Percentiles rank a stretch among this genome's conserved stretches.
These are phyloP conservation scores for Tetrapisispora pingtungensis DNA, from an alignment of 805 yeast species.

Conservation along the genomic window DNA sequence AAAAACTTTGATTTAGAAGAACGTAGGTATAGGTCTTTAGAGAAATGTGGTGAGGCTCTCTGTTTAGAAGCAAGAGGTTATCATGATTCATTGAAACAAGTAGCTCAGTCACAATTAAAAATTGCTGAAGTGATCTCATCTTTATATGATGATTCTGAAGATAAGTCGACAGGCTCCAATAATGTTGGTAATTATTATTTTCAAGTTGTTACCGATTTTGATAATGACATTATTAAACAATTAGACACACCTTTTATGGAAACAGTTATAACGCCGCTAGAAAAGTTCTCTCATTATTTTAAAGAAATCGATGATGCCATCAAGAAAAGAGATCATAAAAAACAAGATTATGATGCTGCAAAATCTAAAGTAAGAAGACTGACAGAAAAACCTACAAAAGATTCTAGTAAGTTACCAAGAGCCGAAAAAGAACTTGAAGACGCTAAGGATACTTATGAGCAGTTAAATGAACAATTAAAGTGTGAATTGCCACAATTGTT, in stretches of 20 bases:
- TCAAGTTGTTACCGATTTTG: conserved; percentile 67
- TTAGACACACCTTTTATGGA: conserved; percentile 79
- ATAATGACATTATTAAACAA: conserved; percentile 70
- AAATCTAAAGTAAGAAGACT: conserved; percentile 73
- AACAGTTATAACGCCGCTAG: conserved; percentile 66
- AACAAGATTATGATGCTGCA: conserved; percentile 67
- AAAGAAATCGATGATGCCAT: conserved; percentile 70
- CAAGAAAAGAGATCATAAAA: conserved; percentile 70
- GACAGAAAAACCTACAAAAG: conserved; percentile 76
- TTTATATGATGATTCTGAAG: conserved; percentile 57
- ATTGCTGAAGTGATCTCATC: conserved; percentile 76
- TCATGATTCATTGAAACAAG: conserved; percentile 69
- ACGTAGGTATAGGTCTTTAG: conserved; percentile 67
- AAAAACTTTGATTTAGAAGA: conserved; percentile 83
- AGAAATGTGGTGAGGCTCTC: conserved; percentile 57
- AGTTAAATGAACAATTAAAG: conserved; percentile 62
- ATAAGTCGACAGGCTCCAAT: conserved; percentile 43
- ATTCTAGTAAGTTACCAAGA: conserved; percentile 66
- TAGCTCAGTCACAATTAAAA: conserved; percentile 73
- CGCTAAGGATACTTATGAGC: conserved; percentile 70
- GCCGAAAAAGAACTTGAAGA: conserved; percentile 64
- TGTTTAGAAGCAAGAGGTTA: conserved; percentile 74
- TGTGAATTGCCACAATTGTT: conserved; percentile 68
- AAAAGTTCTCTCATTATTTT: conserved; percentile 61
- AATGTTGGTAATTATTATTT: conserved; percentile 59